Base-by-base conservation (phyloP, 148 eudicot genomes). In the Diospyros kaki region DNA sequence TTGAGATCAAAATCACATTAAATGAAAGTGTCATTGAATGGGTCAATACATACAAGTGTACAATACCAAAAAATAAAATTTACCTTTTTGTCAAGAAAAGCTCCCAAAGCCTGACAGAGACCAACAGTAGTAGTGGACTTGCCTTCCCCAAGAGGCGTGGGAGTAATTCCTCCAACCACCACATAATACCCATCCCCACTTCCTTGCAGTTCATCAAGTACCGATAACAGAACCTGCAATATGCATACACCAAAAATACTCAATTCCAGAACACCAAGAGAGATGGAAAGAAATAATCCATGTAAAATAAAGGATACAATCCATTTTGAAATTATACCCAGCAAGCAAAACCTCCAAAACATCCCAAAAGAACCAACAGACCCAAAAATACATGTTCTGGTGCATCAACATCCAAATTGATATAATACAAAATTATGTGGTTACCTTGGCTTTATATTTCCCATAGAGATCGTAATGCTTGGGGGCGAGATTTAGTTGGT, bases 81-180 rank as follows among this genome's bases (percentile, higher is more conserved):
- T 71, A 95, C 99, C 93, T 95, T 95, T 83, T 95, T 95, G 76
- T 92, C 90, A 76, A 95, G 94, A 77, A 83, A 95, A 82, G 99
- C 97, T 76, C 97, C 99, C 86, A 95, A 80, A 4, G 97, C 97
- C 82, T 95, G 93, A 82, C 99, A 95, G 59, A 95, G 91, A 73
- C 98, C 99, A 80, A 95, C 99, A 50, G 97, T 92, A 51, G 99
- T 95, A 42, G 98, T 95, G 64, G 99, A 95, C 78, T 95, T 95
- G 74, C 99, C 99, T 86, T 95, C 99, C 58, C 99, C 99, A 53
- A 95, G 94, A 72, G 99, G 99, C 41, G 99, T 95, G 55, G 99
- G 99, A 74, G 97, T 92, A 51, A 95, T 95, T 43, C 99, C 97
- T 40, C 97, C 99, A 73, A 95, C 99, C 73, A 95, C 97, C 78